A percentile compares a stretch with the other conserved stretches of the same genome.
phyloP scores from a whole-genome alignment of 2,329 filamentous ascomycete species.

The Penicillium sp. region DNA sequence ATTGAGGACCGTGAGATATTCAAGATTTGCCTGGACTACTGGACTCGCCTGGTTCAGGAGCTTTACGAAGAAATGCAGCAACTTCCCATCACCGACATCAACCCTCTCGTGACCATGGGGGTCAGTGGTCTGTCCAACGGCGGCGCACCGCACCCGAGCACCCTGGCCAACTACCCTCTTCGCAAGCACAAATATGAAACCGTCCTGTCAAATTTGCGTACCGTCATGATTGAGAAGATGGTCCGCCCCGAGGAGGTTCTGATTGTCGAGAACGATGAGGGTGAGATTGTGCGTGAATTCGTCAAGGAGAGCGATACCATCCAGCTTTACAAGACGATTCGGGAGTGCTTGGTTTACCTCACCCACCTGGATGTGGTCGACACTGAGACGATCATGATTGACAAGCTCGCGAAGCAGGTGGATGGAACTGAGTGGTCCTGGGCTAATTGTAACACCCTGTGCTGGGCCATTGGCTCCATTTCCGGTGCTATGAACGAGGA shows the following conservation, averaged over 20 bases:
- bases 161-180: constrained; percentile 89
- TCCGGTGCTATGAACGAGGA: constrained; percentile 99
- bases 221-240: constrained; percentile 99
- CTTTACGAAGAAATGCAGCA: constrained; percentile 99
- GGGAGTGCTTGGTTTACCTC: constrained; percentile 95
- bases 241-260: constrained; percentile 96
- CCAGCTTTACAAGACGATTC: constrained; percentile 97
- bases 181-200: constrained; percentile 98
- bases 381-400: constrained; percentile 98
- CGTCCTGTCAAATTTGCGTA: constrained; percentile 88
- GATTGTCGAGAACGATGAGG: constrained; percentile 99
- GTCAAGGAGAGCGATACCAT: constrained; percentile 99
- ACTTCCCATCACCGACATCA: constrained; percentile 89
- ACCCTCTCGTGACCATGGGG: constrained; percentile 83
- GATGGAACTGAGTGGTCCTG: constrained; percentile 98
- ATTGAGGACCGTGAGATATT: constrained; percentile 99
- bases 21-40: constrained; percentile 99
- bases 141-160: constrained; percentile 80
- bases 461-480: constrained; percentile 99
- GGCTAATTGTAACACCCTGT: constrained; percentile 99
- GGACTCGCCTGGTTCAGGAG: constrained; percentile 97
- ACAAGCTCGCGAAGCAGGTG: constrained; percentile 93
- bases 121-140: constrained; percentile 73
- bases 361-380: constrained; percentile 97
- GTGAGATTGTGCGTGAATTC: constrained; percentile 97